Conservation (phyloP, 2,329 filamentous ascomycete species). For the Fusarium pseudoanthophilum region DNA sequence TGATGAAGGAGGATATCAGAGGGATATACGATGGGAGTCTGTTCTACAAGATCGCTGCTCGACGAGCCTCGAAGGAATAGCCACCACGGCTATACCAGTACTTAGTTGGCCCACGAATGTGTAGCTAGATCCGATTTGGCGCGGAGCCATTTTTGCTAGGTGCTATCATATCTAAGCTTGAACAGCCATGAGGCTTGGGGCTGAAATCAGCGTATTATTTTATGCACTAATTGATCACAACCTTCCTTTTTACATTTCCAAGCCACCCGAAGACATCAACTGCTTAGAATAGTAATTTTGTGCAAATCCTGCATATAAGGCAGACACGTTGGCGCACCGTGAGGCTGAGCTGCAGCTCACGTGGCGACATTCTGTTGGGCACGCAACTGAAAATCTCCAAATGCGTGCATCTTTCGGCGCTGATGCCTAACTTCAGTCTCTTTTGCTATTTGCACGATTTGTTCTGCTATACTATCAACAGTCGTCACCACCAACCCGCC, state of each 20-base stretch:
- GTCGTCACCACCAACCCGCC: accelerated
- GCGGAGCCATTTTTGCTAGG: no score
- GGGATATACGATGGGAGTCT: not conserved
- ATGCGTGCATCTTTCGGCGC: not conserved
- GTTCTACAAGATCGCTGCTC: not conserved
- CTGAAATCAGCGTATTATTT: accelerated
- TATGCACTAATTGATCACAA: not conserved
- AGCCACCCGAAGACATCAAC: accelerated
- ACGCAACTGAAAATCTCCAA: not conserved
- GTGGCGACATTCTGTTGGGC: not conserved
- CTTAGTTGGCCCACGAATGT: accelerated
- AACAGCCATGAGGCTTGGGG: not conserved
- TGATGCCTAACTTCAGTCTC: not conserved
- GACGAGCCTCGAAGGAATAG: not conserved
- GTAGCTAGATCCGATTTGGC: accelerated
- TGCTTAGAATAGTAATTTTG: not conserved
- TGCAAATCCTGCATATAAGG: not conserved
- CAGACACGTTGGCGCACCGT: accelerated
- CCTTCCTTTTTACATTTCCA: not conserved
- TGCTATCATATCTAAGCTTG: not conserved
- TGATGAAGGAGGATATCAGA: slow-evolving; percentile 1
- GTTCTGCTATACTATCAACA: not conserved
- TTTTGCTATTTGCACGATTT: not conserved
- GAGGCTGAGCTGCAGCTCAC: not conserved
- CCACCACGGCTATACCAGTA: accelerated